phyloP scores from a whole-genome alignment of 1,284 basidiomycete species.

The Boletus albobrunnescens region DNA sequence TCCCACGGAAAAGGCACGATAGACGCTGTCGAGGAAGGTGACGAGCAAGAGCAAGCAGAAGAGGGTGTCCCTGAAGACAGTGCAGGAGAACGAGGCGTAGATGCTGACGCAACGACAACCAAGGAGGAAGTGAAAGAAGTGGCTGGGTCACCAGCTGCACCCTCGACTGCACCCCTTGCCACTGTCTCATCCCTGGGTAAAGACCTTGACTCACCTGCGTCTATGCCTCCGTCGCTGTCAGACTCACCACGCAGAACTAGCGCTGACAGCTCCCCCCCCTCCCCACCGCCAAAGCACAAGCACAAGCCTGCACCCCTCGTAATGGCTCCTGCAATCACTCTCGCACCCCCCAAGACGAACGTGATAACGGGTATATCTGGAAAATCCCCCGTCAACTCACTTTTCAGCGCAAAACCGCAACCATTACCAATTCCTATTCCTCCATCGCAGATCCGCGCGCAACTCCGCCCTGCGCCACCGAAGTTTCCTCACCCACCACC shows the following conservation, averaged over 20 bases:
- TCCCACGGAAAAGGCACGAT: slow-evolving; percentile 5
- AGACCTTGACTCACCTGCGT: slow-evolving; percentile 6
- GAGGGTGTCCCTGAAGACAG: not conserved
- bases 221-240: slow-evolving; percentile 2
- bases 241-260: slow-evolving; percentile 7
- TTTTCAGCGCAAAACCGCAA: slow-evolving; percentile 24
- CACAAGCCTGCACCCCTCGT: slow-evolving; percentile 16
- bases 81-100: not conserved
- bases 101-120: not conserved
- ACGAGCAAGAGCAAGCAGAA: slow-evolving; percentile 6
- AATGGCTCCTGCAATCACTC: slow-evolving; percentile 4
- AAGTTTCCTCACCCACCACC: slow-evolving; percentile 19
- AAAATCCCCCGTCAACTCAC: slow-evolving; percentile 26
- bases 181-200: slow-evolving; percentile 11
- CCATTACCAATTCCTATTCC: slow-evolving; percentile 30
- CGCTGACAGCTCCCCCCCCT: slow-evolving; percentile 19
- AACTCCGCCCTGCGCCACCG: slow-evolving; percentile 29
- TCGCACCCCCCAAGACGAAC: slow-evolving; percentile 18
- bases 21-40: slow-evolving; percentile 8
- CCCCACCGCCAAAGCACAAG: slow-evolving; percentile 24
- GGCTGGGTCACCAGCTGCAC: not conserved
- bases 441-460: slow-evolving; percentile 29
- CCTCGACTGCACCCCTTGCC: slow-evolving; percentile 8
- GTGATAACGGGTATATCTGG: slow-evolving; percentile 26
- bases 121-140: not conserved